Conservation (phyloP, 148 eudicot species). For the Rhododendron simsii region DNA sequence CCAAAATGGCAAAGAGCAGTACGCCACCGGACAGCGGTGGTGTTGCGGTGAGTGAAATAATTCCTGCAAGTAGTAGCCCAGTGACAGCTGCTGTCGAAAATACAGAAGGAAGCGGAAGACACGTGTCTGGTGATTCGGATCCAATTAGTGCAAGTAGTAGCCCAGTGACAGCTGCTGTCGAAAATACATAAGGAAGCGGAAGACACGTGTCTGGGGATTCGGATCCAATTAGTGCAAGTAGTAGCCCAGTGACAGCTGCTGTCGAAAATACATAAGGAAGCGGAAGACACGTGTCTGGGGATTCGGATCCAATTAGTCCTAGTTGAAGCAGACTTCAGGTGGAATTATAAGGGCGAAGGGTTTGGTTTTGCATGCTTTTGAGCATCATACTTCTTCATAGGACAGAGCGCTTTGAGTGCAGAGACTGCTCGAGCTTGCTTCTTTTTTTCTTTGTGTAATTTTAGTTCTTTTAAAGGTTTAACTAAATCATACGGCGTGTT, state of each 20-base stretch:
- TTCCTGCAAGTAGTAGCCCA: slow-evolving; percentile 15
- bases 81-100: slow-evolving; percentile 24
- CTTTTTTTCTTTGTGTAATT: not conserved
- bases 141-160: slow-evolving; percentile 13
- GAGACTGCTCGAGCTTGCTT: not conserved
- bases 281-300: slow-evolving; percentile 10
- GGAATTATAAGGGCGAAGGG: not conserved
- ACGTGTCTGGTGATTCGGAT: not conserved
- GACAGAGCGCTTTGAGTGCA: not conserved
- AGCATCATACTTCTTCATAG: not conserved
- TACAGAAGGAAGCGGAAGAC: slow-evolving; percentile 20
- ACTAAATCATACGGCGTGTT: not conserved
- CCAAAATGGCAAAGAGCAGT: slow-evolving; percentile 25
- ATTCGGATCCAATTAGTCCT: not conserved
- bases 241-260: slow-evolving; percentile 22
- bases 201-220: too few relatives aligned
- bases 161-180: slow-evolving; percentile 23
- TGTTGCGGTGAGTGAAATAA: slow-evolving; percentile 23
- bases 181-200: slow-evolving; percentile 21
- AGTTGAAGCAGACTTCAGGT: not conserved
- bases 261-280: slow-evolving; percentile 19
- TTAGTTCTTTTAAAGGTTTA: not conserved
- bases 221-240: too few relatives aligned
- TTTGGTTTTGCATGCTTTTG: not conserved
- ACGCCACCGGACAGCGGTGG: slow-evolving; percentile 15